phyloP scores from a whole-genome alignment of 805 yeast genomes.

The Komagataella phaffii region DNA sequence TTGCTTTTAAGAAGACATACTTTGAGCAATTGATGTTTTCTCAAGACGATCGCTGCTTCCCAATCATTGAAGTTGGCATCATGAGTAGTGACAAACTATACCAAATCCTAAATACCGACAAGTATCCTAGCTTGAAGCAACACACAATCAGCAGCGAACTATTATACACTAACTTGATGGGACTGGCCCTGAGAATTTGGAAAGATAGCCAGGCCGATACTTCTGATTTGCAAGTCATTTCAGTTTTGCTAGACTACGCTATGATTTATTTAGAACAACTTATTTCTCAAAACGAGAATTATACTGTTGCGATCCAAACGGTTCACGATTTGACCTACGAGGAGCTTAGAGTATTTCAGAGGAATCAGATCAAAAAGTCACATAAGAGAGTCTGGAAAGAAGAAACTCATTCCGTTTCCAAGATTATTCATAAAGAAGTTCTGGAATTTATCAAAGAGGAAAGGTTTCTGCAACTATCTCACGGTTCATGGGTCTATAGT shows the following conservation, averaged over 20 bases:
- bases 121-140: constrained; percentile 24
- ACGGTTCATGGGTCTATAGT: constrained; percentile 72
- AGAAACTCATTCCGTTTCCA: constrained; percentile 33
- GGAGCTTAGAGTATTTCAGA: constrained; percentile 41
- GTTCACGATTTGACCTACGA: constrained; percentile 29
- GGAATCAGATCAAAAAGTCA: constrained; percentile 22
- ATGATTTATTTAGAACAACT: constrained; percentile 13
- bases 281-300: constrained; percentile 7
- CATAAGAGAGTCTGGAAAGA: constrained; percentile 29
- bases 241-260: constrained; percentile 27
- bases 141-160: constrained; percentile 36
- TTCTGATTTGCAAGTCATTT: constrained; percentile 38
- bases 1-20: constrained; percentile 46
- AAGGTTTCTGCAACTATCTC: constrained; percentile 54
- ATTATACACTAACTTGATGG: constrained; percentile 42
- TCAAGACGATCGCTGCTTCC: constrained; percentile 33
- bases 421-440: constrained; percentile 39
- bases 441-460: constrained; percentile 64
- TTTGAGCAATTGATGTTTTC: constrained; percentile 57
- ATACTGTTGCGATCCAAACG: constrained; percentile 32
- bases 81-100: constrained; percentile 15
- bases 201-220: constrained; percentile 40
- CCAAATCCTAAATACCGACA: constrained; percentile 4
- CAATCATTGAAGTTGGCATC: constrained; percentile 27
- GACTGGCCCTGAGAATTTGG: constrained; percentile 51